Conservation (phyloP, 139 green algal genomes). For the Trebouxia sp. region DNA sequence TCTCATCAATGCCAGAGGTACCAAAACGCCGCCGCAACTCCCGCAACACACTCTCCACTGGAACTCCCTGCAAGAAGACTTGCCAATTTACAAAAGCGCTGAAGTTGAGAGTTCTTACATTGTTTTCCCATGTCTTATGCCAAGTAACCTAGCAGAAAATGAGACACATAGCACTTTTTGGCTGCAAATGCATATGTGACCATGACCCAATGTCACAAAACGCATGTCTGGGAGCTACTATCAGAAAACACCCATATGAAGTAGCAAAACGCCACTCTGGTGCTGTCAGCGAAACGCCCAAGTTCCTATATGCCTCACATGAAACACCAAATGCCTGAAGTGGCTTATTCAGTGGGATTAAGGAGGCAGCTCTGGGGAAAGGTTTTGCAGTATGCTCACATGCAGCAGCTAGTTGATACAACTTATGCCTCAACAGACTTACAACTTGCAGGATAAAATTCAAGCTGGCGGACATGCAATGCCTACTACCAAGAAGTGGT, state of each 20-base stretch:
- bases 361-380: constrained; percentile 26
- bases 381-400: no score
- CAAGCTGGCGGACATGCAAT: not conserved
- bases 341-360: constrained; percentile 7
- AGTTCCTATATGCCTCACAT: constrained; percentile 21
- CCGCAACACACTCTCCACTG: constrained; percentile 78
- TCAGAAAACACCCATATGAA: constrained; percentile 8
- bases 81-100: not conserved
- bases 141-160: no score
- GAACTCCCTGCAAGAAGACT: constrained; percentile 65
- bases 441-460: no score
- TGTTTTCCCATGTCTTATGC: no score
- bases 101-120: no score
- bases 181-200: no score
- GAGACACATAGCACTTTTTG: no score
- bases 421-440: no score
- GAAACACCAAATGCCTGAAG: constrained; percentile 27
- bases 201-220: no score
- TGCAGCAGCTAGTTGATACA: no score
- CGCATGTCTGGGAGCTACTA: constrained; percentile 26
- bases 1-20: constrained; percentile 88
- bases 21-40: constrained; percentile 81
- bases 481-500: not conserved
- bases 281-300: constrained; percentile 25
- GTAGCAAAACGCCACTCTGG: not conserved